Base-by-base conservation (phyloP, 164 flowering plant genomes). In the Umbellularia californica region DNA sequence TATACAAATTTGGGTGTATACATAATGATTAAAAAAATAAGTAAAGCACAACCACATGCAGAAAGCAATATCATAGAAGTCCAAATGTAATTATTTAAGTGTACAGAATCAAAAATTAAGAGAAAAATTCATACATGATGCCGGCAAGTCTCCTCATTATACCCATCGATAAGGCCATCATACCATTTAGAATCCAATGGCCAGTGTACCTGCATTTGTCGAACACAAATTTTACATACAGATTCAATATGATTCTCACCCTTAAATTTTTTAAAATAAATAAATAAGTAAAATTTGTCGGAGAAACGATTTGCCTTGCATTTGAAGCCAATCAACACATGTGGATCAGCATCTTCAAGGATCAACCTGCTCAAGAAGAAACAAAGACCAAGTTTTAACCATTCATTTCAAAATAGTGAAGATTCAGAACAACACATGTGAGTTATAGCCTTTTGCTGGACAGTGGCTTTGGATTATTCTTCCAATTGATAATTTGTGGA, bases 161-260 rank as follows among this genome's bases (percentile, higher is more conserved):
- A 90, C 20, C 83, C 88, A 72, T 78, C 70, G 66, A 95, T 78
- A 13, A 72, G 66, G 47, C 97, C 99, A 33, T 77, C 22, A 78
- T 95, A 95, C 97, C 96, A 95, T 63, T 85, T 84, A 67, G 85
- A 83, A 79, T 95, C 98, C 84, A 92, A 70, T 15, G 98, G 96
- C 99, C 99, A 95, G 77, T 82, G 89, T 20, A 95, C 98, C 99
- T 95, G 85, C 50, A 78, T 51, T n/a, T 20, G 28, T 67, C 25
- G 6, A 76, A 64, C 24, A 75, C 28, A 66, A 2, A 66, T 20
- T 66, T 58, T 65, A 68, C 58, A 19, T 60, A 55, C 7, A 55
- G 20, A 55, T 15, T 5, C n/a, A 55, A 55, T 20, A 55, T 55
- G 19, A 17, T 55, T 55, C 60, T 55, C 60, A 55, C 17, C n/a